phyloP scores from a whole-genome alignment of 768 basidiomycete species.

The Amanita molliuscula region DNA sequence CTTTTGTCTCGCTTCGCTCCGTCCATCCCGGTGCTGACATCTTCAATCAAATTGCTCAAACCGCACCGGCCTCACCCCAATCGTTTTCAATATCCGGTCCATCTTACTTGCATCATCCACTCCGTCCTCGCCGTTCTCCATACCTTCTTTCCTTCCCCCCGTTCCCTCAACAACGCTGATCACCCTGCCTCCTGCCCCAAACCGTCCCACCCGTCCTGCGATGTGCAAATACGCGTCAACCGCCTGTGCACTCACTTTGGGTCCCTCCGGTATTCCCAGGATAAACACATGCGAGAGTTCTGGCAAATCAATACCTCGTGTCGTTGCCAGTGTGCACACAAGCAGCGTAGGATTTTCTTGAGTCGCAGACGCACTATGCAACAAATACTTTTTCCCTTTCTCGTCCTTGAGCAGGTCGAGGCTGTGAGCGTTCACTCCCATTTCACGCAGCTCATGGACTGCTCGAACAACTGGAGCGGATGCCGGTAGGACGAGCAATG shows the following conservation, averaged over 20 bases:
- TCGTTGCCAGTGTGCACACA: conserved; percentile 59
- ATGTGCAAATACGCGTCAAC: conserved; percentile 61
- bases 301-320: conserved; percentile 66
- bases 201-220: conserved; percentile 69
- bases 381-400: conserved; percentile 31
- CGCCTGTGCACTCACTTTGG: conserved; percentile 24
- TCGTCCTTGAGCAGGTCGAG: conserved; percentile 41
- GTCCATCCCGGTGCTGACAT: background rate
- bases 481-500: conserved; percentile 59
- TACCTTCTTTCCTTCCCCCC: conserved; percentile 15
- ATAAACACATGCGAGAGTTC: conserved; percentile 68
- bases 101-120: conserved; percentile 22
- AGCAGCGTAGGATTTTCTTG: conserved; percentile 51
- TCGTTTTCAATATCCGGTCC: conserved; percentile 30
- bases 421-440: conserved; percentile 59
- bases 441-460: conserved; percentile 49
- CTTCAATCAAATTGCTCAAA: conserved; percentile 41
- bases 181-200: conserved; percentile 56
- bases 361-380: conserved; percentile 20
- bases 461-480: conserved; percentile 50
- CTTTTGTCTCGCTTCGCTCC: background rate
- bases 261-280: conserved; percentile 46
- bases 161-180: conserved; percentile 45
- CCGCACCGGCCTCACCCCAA: conserved; percentile 33
- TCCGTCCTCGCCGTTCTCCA: conserved; percentile 8